Conservation (phyloP, 1,139 yeast genomes). For the Kodamaea ohmeri region DNA sequence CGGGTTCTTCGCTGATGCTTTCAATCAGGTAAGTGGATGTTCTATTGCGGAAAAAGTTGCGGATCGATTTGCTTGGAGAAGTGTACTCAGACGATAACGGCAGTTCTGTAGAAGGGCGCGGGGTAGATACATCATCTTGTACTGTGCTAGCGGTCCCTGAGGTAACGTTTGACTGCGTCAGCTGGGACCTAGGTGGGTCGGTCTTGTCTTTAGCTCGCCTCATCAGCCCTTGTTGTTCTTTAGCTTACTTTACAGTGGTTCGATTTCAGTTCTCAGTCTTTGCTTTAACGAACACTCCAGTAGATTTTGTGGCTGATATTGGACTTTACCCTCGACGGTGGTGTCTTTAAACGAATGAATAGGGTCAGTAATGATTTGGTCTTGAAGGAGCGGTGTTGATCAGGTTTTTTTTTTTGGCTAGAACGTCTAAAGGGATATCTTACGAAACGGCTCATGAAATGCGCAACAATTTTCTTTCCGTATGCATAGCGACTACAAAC, state of each 20-base stretch:
- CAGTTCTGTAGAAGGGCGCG: constrained; percentile 4
- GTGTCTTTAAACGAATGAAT: constrained; percentile 8
- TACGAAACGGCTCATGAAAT: not conserved
- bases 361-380: constrained; percentile 10
- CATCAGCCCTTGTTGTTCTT: constrained; percentile 1
- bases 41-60: constrained; percentile 26
- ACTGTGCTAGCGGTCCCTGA: not conserved
- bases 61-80: constrained; percentile 31
- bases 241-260: not conserved
- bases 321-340: constrained; percentile 2
- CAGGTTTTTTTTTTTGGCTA: constrained; percentile 1
- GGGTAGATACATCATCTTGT: constrained; percentile 5
- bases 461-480: not conserved
- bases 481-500: too few relatives aligned
- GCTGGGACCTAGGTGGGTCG: constrained; percentile 4
- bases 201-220: constrained; percentile 7
- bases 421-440: not conserved
- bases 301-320: not conserved
- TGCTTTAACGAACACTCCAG: too few relatives aligned
- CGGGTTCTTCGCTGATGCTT: constrained; percentile 28
- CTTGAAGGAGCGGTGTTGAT: too few relatives aligned
- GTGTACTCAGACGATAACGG: constrained; percentile 14
- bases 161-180: constrained; percentile 7
- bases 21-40: constrained; percentile 28
- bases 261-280: not conserved